phyloP scores from a whole-genome alignment of 2,329 filamentous ascomycete genomes.

The Talaromyces amestolkiae region DNA sequence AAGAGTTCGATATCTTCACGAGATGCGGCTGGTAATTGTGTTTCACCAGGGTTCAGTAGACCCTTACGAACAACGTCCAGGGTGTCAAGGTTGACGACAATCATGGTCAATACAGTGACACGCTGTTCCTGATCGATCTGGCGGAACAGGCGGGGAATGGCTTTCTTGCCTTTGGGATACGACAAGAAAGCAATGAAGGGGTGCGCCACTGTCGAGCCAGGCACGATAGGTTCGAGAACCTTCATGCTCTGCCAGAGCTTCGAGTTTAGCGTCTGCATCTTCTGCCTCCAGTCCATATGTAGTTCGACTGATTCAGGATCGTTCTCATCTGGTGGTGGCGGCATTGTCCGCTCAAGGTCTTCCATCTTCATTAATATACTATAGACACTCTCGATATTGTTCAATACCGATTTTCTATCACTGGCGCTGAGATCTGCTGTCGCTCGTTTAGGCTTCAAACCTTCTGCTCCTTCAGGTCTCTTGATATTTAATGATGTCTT shows the following conservation, averaged over 20 bases:
- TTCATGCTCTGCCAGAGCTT: conserved; percentile 84
- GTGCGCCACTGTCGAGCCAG: conserved; percentile 67
- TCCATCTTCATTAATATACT: conserved; percentile 87
- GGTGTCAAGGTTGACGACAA: conserved; percentile 87
- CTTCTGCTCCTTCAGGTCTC: conserved; percentile 68
- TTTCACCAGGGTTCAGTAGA: conserved; percentile 69
- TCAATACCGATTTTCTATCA: conserved; percentile 78
- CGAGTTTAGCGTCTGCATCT: conserved; percentile 67
- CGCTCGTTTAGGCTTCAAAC: conserved; percentile 52
- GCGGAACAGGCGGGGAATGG: conserved; percentile 89
- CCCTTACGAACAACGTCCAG: conserved; percentile 85
- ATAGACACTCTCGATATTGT: conserved; percentile 87
- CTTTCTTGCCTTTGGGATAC: conserved; percentile 93
- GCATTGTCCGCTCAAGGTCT: conserved; percentile 82
- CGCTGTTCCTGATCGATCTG: conserved; percentile 90
- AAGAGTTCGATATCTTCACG: conserved; percentile 94
- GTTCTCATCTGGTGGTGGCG: conserved; percentile 62
- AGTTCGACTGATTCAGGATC: conserved; percentile 68
- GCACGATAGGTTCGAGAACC: conserved; percentile 85
- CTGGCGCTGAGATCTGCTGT: conserved; percentile 56
- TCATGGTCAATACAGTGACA: conserved; percentile 89
- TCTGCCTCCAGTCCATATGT: conserved; percentile 77
- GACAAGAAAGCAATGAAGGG: conserved; percentile 96
- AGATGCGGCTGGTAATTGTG: conserved; percentile 69
- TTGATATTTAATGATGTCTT: conserved; percentile 95